These are phyloP conservation scores for Malania oleifera DNA, from an alignment of 164 flowering plant genomes.

Conservation along the genomic window DNA sequence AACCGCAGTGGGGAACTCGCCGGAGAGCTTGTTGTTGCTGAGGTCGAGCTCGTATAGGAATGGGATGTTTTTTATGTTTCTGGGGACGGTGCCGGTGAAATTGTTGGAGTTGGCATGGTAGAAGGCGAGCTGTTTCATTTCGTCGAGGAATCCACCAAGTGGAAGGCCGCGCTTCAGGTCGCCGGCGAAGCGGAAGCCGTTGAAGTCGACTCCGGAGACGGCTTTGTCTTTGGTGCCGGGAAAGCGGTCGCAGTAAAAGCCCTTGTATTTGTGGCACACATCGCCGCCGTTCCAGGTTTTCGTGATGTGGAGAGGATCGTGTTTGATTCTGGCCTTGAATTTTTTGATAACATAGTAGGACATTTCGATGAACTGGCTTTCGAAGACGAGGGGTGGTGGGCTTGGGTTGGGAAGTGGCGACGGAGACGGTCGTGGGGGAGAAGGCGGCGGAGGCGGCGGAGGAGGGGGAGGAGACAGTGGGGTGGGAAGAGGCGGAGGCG, in stretches of 20 bases:
- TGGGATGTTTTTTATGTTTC: neutral
- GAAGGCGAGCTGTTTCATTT: neutral
- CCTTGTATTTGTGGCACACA: neutral
- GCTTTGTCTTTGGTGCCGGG: neutral
- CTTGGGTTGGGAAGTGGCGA: neutral
- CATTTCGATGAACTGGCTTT: neutral
- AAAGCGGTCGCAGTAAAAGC: neutral
- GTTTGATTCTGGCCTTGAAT: neutral
- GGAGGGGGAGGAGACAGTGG: neutral
- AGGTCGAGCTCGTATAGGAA: neutral
- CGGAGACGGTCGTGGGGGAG: neutral
- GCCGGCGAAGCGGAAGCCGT: slow-evolving; percentile 2
- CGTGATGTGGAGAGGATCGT: neutral
- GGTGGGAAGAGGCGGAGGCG: neutral
- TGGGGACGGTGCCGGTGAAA: slow-evolving; percentile 1
- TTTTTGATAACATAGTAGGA: neutral
- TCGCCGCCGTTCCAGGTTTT: neutral
- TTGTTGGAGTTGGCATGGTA: slow-evolving; percentile 4
- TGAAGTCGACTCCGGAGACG: neutral
- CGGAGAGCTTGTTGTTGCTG: slow-evolving; percentile 5
- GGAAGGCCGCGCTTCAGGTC: neutral
- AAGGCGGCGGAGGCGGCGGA: neutral
- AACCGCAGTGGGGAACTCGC: neutral
- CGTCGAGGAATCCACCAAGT: neutral
- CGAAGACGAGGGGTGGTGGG: neutral